Evolutionary conservation across 1,139 yeast genomes (phyloP).

Genomic region (Hansenula lynferdii): DNA sequence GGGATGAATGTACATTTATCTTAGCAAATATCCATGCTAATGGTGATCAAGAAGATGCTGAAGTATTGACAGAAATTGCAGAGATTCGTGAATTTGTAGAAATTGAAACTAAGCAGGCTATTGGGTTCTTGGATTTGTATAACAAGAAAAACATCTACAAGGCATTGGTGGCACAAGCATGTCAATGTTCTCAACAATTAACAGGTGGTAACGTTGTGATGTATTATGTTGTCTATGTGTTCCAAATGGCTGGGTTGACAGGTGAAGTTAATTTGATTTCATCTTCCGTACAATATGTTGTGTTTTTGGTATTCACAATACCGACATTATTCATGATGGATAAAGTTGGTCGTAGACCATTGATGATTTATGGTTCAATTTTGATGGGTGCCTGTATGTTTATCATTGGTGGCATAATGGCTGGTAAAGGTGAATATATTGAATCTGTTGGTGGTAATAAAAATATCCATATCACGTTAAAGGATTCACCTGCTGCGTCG

Average conservation of each 20-base stretch:
- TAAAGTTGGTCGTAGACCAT: slow-evolving; percentile 42
- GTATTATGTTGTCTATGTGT: slow-evolving; percentile 55
- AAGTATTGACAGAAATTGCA: slow-evolving; percentile 49
- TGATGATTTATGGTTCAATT: slow-evolving; percentile 38
- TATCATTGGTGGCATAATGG: slow-evolving; percentile 37
- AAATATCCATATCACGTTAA: slow-evolving; percentile 40
- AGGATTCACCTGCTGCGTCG: slow-evolving; percentile 35
- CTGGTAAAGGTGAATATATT: slow-evolving; percentile 32
- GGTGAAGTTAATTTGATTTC: slow-evolving; percentile 33
- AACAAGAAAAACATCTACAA: slow-evolving; percentile 41
- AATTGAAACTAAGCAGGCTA: slow-evolving; percentile 34
- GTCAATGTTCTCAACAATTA: slow-evolving; percentile 70
- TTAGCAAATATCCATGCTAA: slow-evolving; percentile 35
- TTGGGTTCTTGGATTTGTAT: slow-evolving; percentile 42
- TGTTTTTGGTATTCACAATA: slow-evolving; percentile 40
- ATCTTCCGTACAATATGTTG: slow-evolving; percentile 42
- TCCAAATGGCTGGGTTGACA: slow-evolving; percentile 49
- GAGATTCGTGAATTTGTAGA: slow-evolving; percentile 53
- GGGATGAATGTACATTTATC: slow-evolving; percentile 32
- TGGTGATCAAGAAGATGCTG: slow-evolving; percentile 47
- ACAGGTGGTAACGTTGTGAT: slow-evolving; percentile 67
- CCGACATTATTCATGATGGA: slow-evolving; percentile 45
- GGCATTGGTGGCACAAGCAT: slow-evolving; percentile 49
- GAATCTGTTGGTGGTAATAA: slow-evolving; percentile 27
- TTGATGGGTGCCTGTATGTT: slow-evolving; percentile 28